These are phyloP conservation scores for Fusarium aywerte DNA, from an alignment of 2,329 filamentous ascomycete genomes.

Conservation along the genomic window DNA sequence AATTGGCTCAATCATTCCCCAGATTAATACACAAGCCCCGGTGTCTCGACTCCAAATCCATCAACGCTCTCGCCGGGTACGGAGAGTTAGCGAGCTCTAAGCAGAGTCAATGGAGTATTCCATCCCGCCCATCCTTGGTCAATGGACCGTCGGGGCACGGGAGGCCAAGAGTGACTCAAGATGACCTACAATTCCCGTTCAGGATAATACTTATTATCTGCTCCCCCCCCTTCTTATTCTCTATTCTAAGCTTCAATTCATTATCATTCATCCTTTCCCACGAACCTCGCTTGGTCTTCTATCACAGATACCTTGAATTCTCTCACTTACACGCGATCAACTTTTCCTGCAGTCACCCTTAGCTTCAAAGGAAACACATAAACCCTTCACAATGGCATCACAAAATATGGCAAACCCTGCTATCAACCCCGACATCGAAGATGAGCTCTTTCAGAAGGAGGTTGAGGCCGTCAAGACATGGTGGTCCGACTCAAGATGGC, in stretches of 20 bases:
- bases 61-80: constrained; percentile 16
- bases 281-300: constrained; percentile 8
- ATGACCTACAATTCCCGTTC: constrained; percentile 33
- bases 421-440: constrained; percentile 67
- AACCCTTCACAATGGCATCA: constrained; percentile 61
- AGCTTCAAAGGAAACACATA: neutral
- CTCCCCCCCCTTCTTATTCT: constrained; percentile 24
- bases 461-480: constrained; percentile 90
- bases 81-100: constrained; percentile 23
- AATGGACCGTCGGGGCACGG: constrained; percentile 34
- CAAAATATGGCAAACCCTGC: constrained; percentile 71
- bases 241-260: constrained; percentile 4
- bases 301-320: neutral
- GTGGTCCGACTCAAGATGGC: constrained; percentile 94
- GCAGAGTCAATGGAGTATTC: constrained; percentile 14
- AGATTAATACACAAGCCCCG: constrained; percentile 19
- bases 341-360: neutral
- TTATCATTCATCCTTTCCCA: constrained; percentile 4
- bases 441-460: constrained; percentile 80
- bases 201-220: constrained; percentile 42
- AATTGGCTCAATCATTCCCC: neutral
- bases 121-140: constrained; percentile 25
- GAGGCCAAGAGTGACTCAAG: constrained; percentile 36
- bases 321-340: constrained; percentile 22
- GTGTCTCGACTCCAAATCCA: constrained; percentile 17